phyloP scores from a whole-genome alignment of 75 land plant species.

The Selaginella moellendorffii region DNA sequence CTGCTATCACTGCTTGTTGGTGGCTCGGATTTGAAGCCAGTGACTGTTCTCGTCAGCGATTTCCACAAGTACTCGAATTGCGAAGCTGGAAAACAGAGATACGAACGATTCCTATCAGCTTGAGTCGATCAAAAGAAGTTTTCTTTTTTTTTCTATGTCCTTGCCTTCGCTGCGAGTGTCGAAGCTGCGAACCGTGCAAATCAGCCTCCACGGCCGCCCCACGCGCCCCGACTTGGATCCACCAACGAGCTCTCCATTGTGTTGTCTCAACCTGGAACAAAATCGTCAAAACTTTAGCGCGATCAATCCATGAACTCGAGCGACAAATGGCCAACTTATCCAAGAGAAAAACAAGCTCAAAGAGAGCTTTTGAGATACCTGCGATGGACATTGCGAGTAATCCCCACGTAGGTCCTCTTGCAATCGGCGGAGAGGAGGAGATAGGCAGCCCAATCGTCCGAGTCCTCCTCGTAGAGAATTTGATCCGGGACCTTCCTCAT shows the following conservation, averaged over 20 bases:
- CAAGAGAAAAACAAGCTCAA: no score
- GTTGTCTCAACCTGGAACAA: conserved; percentile 62
- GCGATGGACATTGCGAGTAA: conserved; percentile 52
- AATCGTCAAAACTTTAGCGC: no score
- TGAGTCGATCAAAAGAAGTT: no score
- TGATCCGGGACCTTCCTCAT: background rate
- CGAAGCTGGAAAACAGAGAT: background rate
- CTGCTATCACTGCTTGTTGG: no score
- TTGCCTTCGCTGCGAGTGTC: conserved; percentile 36
- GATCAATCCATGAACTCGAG: no score
- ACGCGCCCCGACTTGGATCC: conserved; percentile 72
- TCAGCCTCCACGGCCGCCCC: conserved; percentile 65
- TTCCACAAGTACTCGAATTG: background rate
- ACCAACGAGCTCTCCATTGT: conserved; percentile 67
- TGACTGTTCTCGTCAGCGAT: background rate
- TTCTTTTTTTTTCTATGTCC: background rate
- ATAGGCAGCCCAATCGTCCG: conserved; percentile 42
- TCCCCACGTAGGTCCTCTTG: conserved; percentile 68
- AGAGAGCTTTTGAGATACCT: conserved; percentile 24
- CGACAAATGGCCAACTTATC: no score
- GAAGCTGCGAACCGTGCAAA: conserved; percentile 54
- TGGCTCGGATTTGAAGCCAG: background rate
- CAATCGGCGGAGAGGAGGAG: conserved; percentile 45
- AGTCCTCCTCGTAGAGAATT: background rate
- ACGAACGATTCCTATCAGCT: no score